A percentile compares a stretch with the other conserved stretches of the same genome.
Conservation (phyloP, 2,329 filamentous ascomycete species). For the Setomelanomma holmii region DNA sequence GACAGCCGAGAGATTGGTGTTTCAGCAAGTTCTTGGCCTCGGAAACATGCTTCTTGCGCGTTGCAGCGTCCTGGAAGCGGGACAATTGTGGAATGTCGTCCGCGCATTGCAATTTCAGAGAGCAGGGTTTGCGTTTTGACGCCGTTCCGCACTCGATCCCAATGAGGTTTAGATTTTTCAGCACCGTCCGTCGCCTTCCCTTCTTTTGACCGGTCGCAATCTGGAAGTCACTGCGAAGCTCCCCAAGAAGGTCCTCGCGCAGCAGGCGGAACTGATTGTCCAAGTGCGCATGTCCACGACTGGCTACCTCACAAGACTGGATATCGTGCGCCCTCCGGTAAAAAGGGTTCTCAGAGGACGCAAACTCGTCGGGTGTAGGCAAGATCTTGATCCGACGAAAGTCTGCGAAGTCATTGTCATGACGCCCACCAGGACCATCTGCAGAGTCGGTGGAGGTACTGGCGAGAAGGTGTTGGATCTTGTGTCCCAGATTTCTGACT, state of each 20-base stretch:
- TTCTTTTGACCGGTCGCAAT: slow-evolving; percentile 59
- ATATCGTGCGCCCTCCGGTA: slow-evolving; percentile 63
- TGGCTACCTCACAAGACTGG: slow-evolving; percentile 43
- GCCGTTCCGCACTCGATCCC: slow-evolving; percentile 49
- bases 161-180: slow-evolving; percentile 51
- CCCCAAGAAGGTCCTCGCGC: slow-evolving; percentile 73
- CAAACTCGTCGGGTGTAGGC: slow-evolving; percentile 71
- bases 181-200: slow-evolving; percentile 49
- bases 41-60: slow-evolving; percentile 56
- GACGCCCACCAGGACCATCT: slow-evolving; percentile 66
- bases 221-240: slow-evolving; percentile 68
- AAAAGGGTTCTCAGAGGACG: slow-evolving; percentile 60
- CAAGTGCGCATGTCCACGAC: slow-evolving; percentile 60
- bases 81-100: slow-evolving; percentile 57
- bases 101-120: slow-evolving; percentile 52
- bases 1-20: slow-evolving; percentile 67
- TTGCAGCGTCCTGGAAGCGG: slow-evolving; percentile 28
- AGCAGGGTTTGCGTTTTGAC: slow-evolving; percentile 35
- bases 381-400: slow-evolving; percentile 68
- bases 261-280: slow-evolving; percentile 77
- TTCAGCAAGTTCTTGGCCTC: slow-evolving; percentile 59
- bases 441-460: slow-evolving; percentile 57
- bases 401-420: slow-evolving; percentile 74
- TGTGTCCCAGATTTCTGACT: slow-evolving; percentile 65
- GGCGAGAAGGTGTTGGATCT: slow-evolving; percentile 52